phyloP scores from a whole-genome alignment of 2,329 filamentous ascomycete species.

The Fusarium sp. region DNA sequence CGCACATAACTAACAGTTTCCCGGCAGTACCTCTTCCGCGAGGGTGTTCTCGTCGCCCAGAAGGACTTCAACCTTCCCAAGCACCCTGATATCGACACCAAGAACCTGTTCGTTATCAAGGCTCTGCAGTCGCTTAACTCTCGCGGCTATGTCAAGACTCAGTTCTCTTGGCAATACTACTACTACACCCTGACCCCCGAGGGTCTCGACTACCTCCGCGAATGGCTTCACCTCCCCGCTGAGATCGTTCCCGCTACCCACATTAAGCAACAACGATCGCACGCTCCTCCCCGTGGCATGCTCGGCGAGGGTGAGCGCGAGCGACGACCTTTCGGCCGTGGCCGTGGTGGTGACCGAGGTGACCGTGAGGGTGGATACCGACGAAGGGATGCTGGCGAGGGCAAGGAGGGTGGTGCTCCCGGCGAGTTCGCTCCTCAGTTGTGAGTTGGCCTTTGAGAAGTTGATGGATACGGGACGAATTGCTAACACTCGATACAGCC shows the following conservation, averaged over 20 bases:
- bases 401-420: slow-evolving; percentile 92
- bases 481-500: slow-evolving; percentile 63
- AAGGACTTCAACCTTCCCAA: slow-evolving; percentile 99
- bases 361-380: slow-evolving; percentile 92
- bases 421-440: slow-evolving; percentile 93
- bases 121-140: slow-evolving; percentile 98
- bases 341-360: slow-evolving; percentile 77
- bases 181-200: slow-evolving; percentile 99
- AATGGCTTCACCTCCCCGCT: slow-evolving; percentile 99
- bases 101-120: slow-evolving; percentile 99
- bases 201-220: slow-evolving; percentile 99
- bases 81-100: slow-evolving; percentile 98
- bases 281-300: slow-evolving; percentile 98
- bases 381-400: slow-evolving; percentile 84
- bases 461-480: not conserved
- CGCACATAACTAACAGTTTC: slow-evolving; percentile 38
- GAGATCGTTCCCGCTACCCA: slow-evolving; percentile 99
- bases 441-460: slow-evolving; percentile 59
- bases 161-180: slow-evolving; percentile 99
- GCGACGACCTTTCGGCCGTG: slow-evolving; percentile 85
- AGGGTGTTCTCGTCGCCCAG: slow-evolving; percentile 93
- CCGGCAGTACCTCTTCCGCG: slow-evolving; percentile 90
- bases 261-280: slow-evolving; percentile 99
- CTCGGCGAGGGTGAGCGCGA: slow-evolving; percentile 87
- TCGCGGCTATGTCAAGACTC: slow-evolving; percentile 98